Evolutionary conservation across 306 rosid species (phyloP).

Genomic region (Cucumis melo): DNA sequence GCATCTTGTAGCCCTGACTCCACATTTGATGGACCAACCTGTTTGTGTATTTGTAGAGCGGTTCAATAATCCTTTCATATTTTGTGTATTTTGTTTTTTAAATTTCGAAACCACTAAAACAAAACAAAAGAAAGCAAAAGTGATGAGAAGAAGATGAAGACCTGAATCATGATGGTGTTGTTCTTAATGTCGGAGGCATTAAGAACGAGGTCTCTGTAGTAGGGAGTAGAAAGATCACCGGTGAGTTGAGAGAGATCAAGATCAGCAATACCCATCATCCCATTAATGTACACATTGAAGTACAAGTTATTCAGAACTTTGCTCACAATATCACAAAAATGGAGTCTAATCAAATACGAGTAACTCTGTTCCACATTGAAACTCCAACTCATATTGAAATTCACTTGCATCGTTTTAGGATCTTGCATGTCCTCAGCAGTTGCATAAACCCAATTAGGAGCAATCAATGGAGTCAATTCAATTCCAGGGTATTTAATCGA

Average conservation of each 20-base stretch:
- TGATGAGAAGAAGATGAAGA: too few relatives aligned
- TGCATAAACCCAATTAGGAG: conserved; percentile 50
- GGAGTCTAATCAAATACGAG: conserved; percentile 65
- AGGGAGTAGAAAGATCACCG: conserved; percentile 40
- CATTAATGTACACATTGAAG: conserved; percentile 58
- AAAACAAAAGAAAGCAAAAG: too few relatives aligned
- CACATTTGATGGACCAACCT: conserved; percentile 30
- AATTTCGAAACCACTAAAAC: too few relatives aligned
- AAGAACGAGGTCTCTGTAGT: conserved; percentile 45
- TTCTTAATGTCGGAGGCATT: conserved; percentile 23
- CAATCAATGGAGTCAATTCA: conserved; percentile 32
- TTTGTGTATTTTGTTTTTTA: too few relatives aligned
- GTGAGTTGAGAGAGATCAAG: conserved; percentile 55
- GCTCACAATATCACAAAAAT: conserved; percentile 85
- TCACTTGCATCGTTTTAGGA: conserved; percentile 15
- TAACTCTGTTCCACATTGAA: conserved; percentile 41
- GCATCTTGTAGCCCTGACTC: conserved; percentile 32
- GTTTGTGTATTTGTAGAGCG: too few relatives aligned
- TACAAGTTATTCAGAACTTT: conserved; percentile 20
- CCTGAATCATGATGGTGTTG: conserved; percentile 39
- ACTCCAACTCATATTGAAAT: conserved; percentile 60
- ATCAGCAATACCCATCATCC: conserved; percentile 22
- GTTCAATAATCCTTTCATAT: too few relatives aligned
- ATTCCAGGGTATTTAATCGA: conserved; percentile 27
- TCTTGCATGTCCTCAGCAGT: conserved; percentile 40